A percentile compares a stretch with the other conserved stretches of the same genome.
phyloP scores from a whole-genome alignment of 306 rosid species.

The Alnus glutinosa region DNA sequence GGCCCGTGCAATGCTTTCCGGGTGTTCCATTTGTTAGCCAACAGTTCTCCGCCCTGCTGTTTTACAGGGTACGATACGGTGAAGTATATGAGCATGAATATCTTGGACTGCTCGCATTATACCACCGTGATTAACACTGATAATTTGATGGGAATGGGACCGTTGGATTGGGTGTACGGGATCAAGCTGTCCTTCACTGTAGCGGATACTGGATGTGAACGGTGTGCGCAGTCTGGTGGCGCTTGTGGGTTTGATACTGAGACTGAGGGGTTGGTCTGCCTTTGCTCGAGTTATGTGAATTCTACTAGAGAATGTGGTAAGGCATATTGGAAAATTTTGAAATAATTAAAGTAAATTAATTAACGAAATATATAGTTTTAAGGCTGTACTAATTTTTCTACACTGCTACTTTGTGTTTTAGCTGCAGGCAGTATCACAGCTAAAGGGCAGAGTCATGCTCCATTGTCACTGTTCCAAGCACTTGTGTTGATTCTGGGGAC shows the following conservation, averaged over 20 bases:
- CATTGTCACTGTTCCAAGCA: slow-evolving; percentile 17
- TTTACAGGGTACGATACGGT: slow-evolving; percentile 70
- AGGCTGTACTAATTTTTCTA: not conserved
- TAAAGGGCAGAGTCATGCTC: slow-evolving; percentile 33
- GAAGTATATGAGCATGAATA: slow-evolving; percentile 83
- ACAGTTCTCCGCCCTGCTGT: slow-evolving; percentile 83
- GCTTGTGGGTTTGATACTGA: slow-evolving; percentile 90
- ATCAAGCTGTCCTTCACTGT: slow-evolving; percentile 68
- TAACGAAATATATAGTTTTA: not conserved
- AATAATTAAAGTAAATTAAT: not conserved
- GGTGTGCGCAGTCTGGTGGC: slow-evolving; percentile 71
- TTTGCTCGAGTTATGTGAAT: slow-evolving; percentile 64
- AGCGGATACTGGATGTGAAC: slow-evolving; percentile 71
- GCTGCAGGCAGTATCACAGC: slow-evolving; percentile 51
- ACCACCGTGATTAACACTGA: slow-evolving; percentile 63
- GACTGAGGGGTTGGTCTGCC: slow-evolving; percentile 66
- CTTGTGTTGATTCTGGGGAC: slow-evolving; percentile 24
- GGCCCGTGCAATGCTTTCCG: slow-evolving; percentile 75
- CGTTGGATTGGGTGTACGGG: slow-evolving; percentile 91
- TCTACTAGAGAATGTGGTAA: slow-evolving; percentile 75
- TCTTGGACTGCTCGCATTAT: slow-evolving; percentile 84
- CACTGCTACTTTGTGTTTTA: slow-evolving; percentile 17
- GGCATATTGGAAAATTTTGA: not conserved
- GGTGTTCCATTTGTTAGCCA: slow-evolving; percentile 60
- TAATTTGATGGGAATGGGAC: slow-evolving; percentile 58